Evolutionary conservation across 2,329 filamentous ascomycete species (phyloP).

Genomic region (Fusarium oligoseptatum): DNA sequence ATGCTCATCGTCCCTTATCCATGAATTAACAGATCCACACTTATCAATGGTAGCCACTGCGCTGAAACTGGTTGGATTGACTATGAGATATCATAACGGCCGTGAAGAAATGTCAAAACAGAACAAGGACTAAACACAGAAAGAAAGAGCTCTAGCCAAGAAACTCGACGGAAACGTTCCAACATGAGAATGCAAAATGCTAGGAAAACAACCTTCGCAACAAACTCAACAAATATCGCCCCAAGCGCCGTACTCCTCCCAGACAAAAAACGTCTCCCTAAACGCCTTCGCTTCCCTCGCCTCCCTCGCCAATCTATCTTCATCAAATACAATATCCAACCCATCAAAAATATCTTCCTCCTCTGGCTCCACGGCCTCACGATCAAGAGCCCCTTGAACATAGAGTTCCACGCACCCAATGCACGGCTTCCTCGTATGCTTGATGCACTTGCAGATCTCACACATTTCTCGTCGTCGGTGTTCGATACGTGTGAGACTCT

Average conservation of each 20-base stretch:
- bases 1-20: not conserved
- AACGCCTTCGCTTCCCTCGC: not conserved
- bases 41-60: too few species aligned
- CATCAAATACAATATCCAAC: constrained; percentile 11
- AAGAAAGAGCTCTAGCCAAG: not conserved
- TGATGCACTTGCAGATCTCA: constrained; percentile 31
- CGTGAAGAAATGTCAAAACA: not conserved
- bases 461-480: constrained; percentile 25
- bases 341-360: constrained; percentile 4
- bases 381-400: constrained; percentile 17
- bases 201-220: not conserved
- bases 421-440: constrained; percentile 19
- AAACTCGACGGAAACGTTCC: not conserved
- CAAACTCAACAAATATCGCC: not conserved
- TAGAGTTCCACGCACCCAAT: constrained; percentile 36
- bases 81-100: not conserved
- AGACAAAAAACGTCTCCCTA: not conserved
- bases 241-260: not conserved
- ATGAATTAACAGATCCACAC: too few species aligned
- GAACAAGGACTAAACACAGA: not conserved
- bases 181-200: not conserved
- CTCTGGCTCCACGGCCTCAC: not conserved
- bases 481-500: constrained; percentile 18
- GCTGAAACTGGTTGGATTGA: not conserved
- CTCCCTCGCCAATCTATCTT: not conserved